phyloP scores from a whole-genome alignment of 139 green algal genomes.

The Auxenochlorella pyrenoidosa region DNA sequence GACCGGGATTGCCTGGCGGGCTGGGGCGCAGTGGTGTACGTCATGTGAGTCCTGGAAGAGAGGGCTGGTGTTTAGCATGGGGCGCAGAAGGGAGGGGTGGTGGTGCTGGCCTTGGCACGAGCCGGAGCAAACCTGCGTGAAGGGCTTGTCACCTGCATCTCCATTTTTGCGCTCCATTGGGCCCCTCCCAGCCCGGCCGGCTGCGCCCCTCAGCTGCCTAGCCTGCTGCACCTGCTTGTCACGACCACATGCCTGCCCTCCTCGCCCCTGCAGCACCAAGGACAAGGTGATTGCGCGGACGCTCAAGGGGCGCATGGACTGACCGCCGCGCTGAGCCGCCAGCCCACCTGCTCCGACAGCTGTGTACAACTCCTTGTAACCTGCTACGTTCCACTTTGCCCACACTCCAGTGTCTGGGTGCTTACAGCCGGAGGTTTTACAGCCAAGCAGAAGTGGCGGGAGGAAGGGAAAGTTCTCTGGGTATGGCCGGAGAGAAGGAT shows the following conservation, averaged over 20 bases:
- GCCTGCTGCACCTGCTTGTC: background rate
- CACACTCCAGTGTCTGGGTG: no score
- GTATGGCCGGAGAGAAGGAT: no score
- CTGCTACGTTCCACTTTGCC: no score
- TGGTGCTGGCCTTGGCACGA: no score
- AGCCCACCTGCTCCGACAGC: no score
- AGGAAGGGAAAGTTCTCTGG: no score
- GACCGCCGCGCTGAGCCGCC: background rate
- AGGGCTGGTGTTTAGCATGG: background rate
- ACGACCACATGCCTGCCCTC: background rate
- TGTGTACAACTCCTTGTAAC: no score
- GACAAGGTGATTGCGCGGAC: slow-evolving; percentile 85
- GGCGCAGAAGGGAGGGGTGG: background rate
- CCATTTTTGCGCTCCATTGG: no score
- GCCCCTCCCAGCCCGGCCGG: background rate
- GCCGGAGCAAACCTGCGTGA: no score
- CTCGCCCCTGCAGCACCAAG: slow-evolving; percentile 66
- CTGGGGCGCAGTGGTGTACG: slow-evolving; percentile 95
- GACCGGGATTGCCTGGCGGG: slow-evolving; percentile 95
- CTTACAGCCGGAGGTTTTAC: no score
- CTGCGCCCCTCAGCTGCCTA: background rate
- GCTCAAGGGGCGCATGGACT: slow-evolving; percentile 94
- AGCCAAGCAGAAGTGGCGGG: no score
- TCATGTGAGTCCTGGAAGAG: slow-evolving; percentile 70
- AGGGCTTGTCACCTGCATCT: no score